phyloP scores from a whole-genome alignment of 305 asterid species.

The Solanum aculeatissimum region DNA sequence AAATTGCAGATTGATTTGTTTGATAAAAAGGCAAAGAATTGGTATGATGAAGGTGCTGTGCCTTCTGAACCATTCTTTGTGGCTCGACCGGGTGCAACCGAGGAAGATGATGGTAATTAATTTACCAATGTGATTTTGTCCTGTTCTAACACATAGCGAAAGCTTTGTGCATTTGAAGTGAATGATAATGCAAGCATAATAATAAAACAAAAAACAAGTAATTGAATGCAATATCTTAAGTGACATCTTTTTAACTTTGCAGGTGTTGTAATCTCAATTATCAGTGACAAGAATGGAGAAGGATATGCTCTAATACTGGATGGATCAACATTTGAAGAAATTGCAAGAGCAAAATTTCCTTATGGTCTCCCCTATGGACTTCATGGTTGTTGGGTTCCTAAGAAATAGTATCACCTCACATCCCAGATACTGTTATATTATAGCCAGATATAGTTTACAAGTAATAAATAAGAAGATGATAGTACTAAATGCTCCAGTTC shows the following conservation, averaged over 20 bases:
- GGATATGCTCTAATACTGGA: conserved; percentile 78
- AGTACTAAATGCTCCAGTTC: background rate
- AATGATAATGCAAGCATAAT: background rate
- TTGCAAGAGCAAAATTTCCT: conserved; percentile 87
- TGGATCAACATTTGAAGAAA: conserved; percentile 81
- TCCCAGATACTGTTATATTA: background rate
- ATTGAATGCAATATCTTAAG: background rate
- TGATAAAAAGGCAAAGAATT: conserved; percentile 75
- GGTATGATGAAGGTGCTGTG: conserved; percentile 69
- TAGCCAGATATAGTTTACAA: background rate
- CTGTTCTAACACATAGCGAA: background rate
- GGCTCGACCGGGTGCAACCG: conserved; percentile 64
- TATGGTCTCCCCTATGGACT: conserved; percentile 97
- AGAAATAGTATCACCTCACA: conserved; percentile 10
- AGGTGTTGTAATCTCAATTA: conserved; percentile 85
- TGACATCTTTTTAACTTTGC: background rate
- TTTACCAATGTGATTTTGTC: background rate
- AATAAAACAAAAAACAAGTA: background rate
- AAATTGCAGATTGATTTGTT: conserved; percentile 31
- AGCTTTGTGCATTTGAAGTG: background rate
- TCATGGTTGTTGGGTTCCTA: conserved; percentile 97
- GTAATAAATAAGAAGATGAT: background rate
- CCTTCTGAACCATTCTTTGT: conserved; percentile 95
- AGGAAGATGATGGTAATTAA: conserved; percentile 81
- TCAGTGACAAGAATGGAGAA: conserved; percentile 74